These are phyloP conservation scores for Trypanosoma scelopori DNA, from an alignment of 208 protist genomes.

Conservation along the genomic window DNA sequence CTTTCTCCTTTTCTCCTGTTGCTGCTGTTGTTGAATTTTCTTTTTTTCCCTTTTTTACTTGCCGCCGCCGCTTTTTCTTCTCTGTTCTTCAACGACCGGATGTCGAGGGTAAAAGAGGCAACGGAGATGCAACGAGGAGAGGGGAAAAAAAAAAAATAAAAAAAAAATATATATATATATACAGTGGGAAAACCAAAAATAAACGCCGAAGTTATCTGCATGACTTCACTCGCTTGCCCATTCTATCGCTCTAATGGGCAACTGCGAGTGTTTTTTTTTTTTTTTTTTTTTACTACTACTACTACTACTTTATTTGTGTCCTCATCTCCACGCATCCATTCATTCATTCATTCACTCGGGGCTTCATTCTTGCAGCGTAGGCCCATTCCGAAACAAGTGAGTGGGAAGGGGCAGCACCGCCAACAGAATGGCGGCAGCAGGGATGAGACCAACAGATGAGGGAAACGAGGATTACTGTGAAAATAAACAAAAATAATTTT, in stretches of 20 bases:
- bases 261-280: conserved; percentile 1
- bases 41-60: not conserved
- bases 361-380: too few relatives aligned
- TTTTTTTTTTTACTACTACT: not conserved
- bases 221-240: not conserved
- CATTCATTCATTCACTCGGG: too few relatives aligned
- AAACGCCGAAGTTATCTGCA: not conserved
- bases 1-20: not conserved
- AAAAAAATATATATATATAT: too few relatives aligned
- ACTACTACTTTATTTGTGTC: not conserved
- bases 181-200: too few relatives aligned
- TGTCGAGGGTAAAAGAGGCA: not conserved
- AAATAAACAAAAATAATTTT: too few relatives aligned
- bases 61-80: not conserved
- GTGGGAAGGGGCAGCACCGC: too few relatives aligned
- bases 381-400: too few relatives aligned
- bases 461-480: too few relatives aligned
- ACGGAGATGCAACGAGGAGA: conserved; percentile 1
- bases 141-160: conserved; percentile 9
- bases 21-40: too few relatives aligned
- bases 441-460: too few relatives aligned
- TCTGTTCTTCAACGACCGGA: not conserved
- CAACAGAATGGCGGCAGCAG: too few relatives aligned
- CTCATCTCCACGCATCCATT: conserved; percentile 1
- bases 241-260: not conserved